Evolutionary conservation across 305 asterid species (phyloP), one percentile per base, ranked within the genome.

Genomic region (Lippia alba): DNA sequence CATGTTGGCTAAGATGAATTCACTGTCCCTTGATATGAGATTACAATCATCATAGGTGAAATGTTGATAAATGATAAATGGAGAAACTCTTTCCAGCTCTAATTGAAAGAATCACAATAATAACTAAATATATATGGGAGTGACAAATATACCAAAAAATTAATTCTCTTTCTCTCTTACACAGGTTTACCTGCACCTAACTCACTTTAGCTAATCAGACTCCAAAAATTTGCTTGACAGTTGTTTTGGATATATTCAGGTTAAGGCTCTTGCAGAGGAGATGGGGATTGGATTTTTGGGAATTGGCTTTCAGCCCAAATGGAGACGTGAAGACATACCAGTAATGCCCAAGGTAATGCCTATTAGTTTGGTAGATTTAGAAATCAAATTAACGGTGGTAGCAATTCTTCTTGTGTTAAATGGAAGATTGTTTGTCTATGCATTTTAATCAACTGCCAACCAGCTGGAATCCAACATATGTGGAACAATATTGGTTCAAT

Each of bases 241-340:
- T 48, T 59, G 54, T 61, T 70, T 50, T 32, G 60, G 77, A 40
- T 55, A 77, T 76, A 56, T 60, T 48, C 86, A 94, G 99, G 99
- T 94, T 55, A 91, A 91, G 82, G 97, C 99, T 75, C 96, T 94
- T 79, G 88, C 97, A 1, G 97, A 91, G 80, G 99, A 94, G 84
- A 90, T 94, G 97, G 96, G 97, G 58, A 90, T 91, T 67, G 97
- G 97, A 51, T 94, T 94, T 74, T 69, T 94, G 65, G 99, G 97
- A 58, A 84, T 82, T 66, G 99, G 99, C 61, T 91, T 94, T 85
- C 97, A 88, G 70, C 99, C 99, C 56, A 91, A 91, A 78, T 91
- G 97, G 99, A 85, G 80, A 69, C 78, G 91, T 60, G 87, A 87
- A 80, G 97, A 88, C 32, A 91, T 94, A 80, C 97, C 99, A 33